These are phyloP conservation scores for Westerdykella sp. DNA, from an alignment of 2,329 filamentous ascomycete genomes.

Conservation along the genomic window DNA sequence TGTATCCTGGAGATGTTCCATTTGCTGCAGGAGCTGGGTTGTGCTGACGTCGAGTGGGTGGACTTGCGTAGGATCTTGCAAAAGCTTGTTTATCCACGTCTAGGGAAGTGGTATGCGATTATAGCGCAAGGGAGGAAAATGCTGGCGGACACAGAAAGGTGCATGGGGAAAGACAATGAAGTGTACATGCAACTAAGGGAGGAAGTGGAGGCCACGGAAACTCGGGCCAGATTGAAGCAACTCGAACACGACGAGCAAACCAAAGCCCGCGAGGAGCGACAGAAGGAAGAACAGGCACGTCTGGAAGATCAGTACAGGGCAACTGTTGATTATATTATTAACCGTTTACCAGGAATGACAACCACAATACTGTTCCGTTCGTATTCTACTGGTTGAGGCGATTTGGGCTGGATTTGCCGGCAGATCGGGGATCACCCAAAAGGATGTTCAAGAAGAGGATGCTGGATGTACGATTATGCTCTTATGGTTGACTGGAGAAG, in stretches of 20 bases:
- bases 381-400: not conserved
- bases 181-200: not conserved
- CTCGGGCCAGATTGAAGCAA: no score
- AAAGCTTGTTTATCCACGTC: not conserved
- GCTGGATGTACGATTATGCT: not conserved
- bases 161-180: conserved; percentile 1
- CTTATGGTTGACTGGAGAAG: not conserved
- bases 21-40: not conserved
- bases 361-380: not conserved
- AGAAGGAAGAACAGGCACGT: no score
- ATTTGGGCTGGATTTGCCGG: not conserved
- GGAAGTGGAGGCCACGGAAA: no score
- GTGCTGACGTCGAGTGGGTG: conserved; percentile 2
- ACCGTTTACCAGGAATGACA: no score
- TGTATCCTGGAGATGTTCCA: not conserved
- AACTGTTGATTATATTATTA: no score
- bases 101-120: not conserved
- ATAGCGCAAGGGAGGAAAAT: not conserved
- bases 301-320: no score
- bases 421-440: not conserved
- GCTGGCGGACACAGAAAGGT: not conserved
- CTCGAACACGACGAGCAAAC: no score
- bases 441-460: not conserved
- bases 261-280: no score
- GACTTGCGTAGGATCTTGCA: not conserved